Conservation (phyloP, 352 stramenopile genomes). For the Elongisporangium undulatum region DNA sequence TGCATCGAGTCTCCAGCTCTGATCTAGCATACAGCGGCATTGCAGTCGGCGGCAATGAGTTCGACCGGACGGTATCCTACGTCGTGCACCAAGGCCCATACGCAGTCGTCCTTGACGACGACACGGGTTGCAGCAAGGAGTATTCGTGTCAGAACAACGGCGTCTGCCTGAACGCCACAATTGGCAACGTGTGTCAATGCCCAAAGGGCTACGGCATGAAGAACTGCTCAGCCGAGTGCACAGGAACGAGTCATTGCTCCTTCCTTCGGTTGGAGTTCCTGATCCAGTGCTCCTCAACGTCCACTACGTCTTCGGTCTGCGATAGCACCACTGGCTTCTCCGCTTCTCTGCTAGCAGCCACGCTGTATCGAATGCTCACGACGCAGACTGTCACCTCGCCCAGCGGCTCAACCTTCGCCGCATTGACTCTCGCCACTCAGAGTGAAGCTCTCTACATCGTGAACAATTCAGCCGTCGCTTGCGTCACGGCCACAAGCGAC, state of each 20-base stretch:
- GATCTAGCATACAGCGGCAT: slow-evolving; percentile 42
- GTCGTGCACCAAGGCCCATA: slow-evolving; percentile 34
- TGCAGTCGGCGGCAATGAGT: slow-evolving; percentile 44
- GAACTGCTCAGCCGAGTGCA: slow-evolving; percentile 38
- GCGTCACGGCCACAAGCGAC: slow-evolving; percentile 6
- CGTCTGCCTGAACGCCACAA: slow-evolving; percentile 19
- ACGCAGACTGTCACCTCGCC: slow-evolving; percentile 21
- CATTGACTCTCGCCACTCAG: slow-evolving; percentile 27
- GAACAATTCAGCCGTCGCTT: slow-evolving; percentile 34
- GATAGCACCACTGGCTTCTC: slow-evolving; percentile 23
- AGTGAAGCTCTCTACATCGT: slow-evolving; percentile 48
- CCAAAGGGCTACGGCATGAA: slow-evolving; percentile 50
- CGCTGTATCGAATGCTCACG: slow-evolving; percentile 54
- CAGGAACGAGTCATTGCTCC: slow-evolving; percentile 32
- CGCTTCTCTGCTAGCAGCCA: slow-evolving; percentile 28
- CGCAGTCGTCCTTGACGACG: slow-evolving; percentile 48
- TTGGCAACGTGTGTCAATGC: slow-evolving; percentile 38
- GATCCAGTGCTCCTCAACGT: not conserved
- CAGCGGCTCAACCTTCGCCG: slow-evolving; percentile 31
- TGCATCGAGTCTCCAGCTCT: slow-evolving; percentile 28
- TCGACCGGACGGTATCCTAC: slow-evolving; percentile 20
- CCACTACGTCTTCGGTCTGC: not conserved
- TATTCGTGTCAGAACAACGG: slow-evolving; percentile 51
- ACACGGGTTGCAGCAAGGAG: slow-evolving; percentile 59
- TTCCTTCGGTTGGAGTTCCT: slow-evolving; percentile 27